Evolutionary conservation across 2,329 filamentous ascomycete genomes (phyloP).

Genomic region (Pyrenochaeta sp.): DNA sequence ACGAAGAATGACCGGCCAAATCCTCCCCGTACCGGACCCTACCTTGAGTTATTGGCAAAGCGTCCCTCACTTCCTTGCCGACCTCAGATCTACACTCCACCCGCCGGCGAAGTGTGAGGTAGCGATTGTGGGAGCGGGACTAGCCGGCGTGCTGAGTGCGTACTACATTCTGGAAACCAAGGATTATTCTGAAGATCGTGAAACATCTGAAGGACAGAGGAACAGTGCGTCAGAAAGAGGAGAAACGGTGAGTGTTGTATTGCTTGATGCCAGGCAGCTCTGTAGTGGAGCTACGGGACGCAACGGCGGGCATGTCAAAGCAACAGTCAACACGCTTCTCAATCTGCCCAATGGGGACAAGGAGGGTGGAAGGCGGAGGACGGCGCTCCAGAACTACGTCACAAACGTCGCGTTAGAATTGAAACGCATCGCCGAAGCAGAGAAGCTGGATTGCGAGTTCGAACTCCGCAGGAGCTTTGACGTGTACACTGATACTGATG

Average conservation of each 20-base stretch:
- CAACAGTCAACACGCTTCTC: slow-evolving; percentile 52
- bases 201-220: not conserved
- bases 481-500: slow-evolving; percentile 14
- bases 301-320: slow-evolving; percentile 54
- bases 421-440: slow-evolving; percentile 16
- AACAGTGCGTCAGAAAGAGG: not conserved
- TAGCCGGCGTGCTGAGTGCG: slow-evolving; percentile 41
- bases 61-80: slow-evolving; percentile 34
- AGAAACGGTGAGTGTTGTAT: slow-evolving; percentile 14
- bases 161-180: slow-evolving; percentile 36
- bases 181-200: not conserved
- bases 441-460: slow-evolving; percentile 32
- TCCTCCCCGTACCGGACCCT: slow-evolving; percentile 43
- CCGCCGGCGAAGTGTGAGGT: slow-evolving; percentile 39
- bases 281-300: slow-evolving; percentile 35
- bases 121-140: slow-evolving; percentile 44
- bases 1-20: too few species aligned
- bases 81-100: slow-evolving; percentile 35
- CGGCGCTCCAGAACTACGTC: slow-evolving; percentile 25
- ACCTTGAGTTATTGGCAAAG: slow-evolving; percentile 49
- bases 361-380: too few species aligned
- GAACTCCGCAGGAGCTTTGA: slow-evolving; percentile 33
- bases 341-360: slow-evolving; percentile 5
- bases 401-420: slow-evolving; percentile 14
- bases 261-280: slow-evolving; percentile 31